phyloP scores from a whole-genome alignment of 169 alveolate genomes.

The Plasmodium knowlesi region DNA sequence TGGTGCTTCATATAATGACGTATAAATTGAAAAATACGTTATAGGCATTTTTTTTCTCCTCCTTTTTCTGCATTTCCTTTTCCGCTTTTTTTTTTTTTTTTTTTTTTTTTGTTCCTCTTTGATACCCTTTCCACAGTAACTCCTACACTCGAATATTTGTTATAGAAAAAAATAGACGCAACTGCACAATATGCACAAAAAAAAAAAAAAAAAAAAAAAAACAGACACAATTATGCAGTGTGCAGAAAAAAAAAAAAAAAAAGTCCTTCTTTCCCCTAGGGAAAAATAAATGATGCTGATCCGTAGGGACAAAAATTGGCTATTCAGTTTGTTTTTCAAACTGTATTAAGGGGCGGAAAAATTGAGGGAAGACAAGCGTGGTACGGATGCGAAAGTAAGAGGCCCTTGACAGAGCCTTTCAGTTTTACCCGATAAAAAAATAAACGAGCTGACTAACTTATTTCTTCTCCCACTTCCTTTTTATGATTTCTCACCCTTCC shows the following conservation, averaged over 20 bases:
- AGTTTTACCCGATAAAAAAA: neutral
- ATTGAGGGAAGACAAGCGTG: neutral
- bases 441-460: neutral
- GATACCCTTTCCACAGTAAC: neutral
- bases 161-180: constrained; percentile 6
- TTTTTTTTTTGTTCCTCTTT: neutral
- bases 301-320: neutral
- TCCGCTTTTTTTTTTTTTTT: neutral
- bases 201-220: constrained; percentile 9
- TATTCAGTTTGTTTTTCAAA: neutral
- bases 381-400: neutral
- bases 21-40: neutral
- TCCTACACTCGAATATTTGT: neutral
- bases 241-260: neutral
- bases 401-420: neutral
- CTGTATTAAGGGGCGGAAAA: neutral
- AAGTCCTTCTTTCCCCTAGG: neutral
- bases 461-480: neutral
- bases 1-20: neutral
- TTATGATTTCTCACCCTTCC: neutral
- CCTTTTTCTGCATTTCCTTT: neutral
- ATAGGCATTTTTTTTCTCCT: neutral
- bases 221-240: neutral
- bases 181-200: neutral
- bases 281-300: neutral